Conservation (phyloP, 208 protist genomes). For the Novymonas esmeraldas region DNA sequence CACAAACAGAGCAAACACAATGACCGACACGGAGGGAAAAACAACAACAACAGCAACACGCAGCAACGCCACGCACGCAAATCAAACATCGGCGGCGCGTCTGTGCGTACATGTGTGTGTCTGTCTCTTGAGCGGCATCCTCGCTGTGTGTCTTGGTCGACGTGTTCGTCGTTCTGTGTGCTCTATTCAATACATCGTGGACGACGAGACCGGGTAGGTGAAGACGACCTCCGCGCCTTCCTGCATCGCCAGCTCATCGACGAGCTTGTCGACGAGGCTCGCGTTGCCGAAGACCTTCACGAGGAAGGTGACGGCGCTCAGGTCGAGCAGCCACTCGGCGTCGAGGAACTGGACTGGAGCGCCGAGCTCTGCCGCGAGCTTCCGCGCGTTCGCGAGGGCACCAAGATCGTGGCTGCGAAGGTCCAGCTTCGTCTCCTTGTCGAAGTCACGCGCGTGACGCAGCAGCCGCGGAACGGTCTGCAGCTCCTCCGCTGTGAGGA, state of each 20-base stretch:
- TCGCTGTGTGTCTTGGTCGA: too few relatives aligned
- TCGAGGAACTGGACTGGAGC: constrained; percentile 73
- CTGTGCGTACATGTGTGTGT: too few relatives aligned
- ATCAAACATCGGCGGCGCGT: too few relatives aligned
- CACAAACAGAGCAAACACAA: too few relatives aligned
- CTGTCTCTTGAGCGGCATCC: too few relatives aligned
- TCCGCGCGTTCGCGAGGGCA: constrained; percentile 59
- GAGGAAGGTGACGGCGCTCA: constrained; percentile 82
- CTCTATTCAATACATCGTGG: constrained; percentile 15
- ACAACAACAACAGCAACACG: too few relatives aligned
- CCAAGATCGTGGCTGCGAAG: constrained; percentile 69
- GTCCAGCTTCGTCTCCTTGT: constrained; percentile 75
- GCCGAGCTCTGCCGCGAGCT: constrained; percentile 50
- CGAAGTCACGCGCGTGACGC: constrained; percentile 79
- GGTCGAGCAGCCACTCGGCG: constrained; percentile 85
- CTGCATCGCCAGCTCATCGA: constrained; percentile 66
- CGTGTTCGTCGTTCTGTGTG: constrained; percentile 6
- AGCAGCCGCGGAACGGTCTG: constrained; percentile 61
- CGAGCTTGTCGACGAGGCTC: constrained; percentile 58
- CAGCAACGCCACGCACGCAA: too few relatives aligned
- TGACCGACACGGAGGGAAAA: too few relatives aligned
- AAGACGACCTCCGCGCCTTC: constrained; percentile 88
- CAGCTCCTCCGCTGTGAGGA: constrained; percentile 62
- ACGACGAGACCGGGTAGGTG: constrained; percentile 58
- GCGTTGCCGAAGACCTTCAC: constrained; percentile 68